Evolutionary conservation across 331 rosid species (phyloP).

Genomic region (Quercus lobata): DNA sequence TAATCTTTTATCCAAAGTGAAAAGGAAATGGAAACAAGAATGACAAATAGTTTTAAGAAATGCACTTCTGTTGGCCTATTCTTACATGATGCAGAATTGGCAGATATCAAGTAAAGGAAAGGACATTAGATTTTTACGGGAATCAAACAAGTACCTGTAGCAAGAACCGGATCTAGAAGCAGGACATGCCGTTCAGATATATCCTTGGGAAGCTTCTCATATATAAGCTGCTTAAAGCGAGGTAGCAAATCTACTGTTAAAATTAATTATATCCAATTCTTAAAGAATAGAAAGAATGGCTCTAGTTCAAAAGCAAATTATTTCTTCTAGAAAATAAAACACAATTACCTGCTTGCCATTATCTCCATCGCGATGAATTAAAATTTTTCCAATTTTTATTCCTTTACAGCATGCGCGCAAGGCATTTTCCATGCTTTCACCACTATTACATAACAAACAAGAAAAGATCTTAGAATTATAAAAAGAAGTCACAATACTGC

Average conservation of each 20-base stretch:
- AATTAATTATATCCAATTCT: neutral
- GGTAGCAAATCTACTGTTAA: constrained; percentile 13
- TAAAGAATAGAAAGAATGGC: neutral
- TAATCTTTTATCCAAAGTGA: neutral
- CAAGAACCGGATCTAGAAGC: constrained; percentile 98
- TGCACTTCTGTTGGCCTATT: constrained; percentile 3
- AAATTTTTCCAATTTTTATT: constrained; percentile 93
- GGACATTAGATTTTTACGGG: neutral
- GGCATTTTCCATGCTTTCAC: constrained; percentile 99
- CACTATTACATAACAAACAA: constrained; percentile 47
- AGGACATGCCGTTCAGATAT: constrained; percentile 97
- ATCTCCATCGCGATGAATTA: constrained; percentile 97
- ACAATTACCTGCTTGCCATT: constrained; percentile 75
- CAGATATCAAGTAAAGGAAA: constrained; percentile 4
- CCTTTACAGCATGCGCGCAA: constrained; percentile 98
- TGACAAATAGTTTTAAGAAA: neutral
- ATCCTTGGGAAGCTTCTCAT: constrained; percentile 93
- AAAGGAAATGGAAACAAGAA: neutral
- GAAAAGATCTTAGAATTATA: neutral
- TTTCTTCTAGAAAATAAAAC: neutral
- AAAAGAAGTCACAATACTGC: neutral
- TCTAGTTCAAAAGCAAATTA: neutral
- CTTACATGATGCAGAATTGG: neutral
- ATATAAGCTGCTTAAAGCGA: constrained; percentile 72
- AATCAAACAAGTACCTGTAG: constrained; percentile 59